These are phyloP conservation scores for Eutrema heterophyllum DNA, from an alignment of 345 rosid genomes.

Conservation along the genomic window DNA sequence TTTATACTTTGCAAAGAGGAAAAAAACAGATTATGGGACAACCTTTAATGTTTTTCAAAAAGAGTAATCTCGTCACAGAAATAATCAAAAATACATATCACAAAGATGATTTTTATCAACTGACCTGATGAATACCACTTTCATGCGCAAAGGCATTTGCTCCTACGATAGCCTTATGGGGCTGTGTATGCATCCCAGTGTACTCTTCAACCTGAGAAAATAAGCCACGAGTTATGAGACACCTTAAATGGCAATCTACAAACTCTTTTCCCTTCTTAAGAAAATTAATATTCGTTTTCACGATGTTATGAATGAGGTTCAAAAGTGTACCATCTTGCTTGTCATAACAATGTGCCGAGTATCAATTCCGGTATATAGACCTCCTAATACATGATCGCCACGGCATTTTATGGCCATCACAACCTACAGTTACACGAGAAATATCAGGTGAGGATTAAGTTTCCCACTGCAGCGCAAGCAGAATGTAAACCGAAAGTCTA, in stretches of 20 bases:
- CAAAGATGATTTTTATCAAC: neutral
- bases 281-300: neutral
- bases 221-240: neutral
- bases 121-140: conserved; percentile 94
- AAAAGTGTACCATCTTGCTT: conserved; percentile 78
- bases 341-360: conserved; percentile 75
- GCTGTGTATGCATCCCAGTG: conserved; percentile 80
- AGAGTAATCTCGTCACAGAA: neutral
- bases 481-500: neutral
- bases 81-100: neutral
- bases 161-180: conserved; percentile 96
- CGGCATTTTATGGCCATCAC: conserved; percentile 91
- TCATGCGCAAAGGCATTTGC: conserved; percentile 98
- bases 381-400: conserved; percentile 74
- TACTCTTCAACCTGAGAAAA: conserved; percentile 80
- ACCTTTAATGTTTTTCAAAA: neutral
- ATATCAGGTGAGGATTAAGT: neutral
- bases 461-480: neutral
- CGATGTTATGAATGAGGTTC: neutral
- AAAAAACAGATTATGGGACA: neutral
- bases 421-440: conserved; percentile 40
- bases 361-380: conserved; percentile 73
- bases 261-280: neutral
- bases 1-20: neutral
- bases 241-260: neutral